These are phyloP conservation scores for Vitis vinifera DNA, from an alignment of 164 flowering plant genomes.

Conservation along the genomic window DNA sequence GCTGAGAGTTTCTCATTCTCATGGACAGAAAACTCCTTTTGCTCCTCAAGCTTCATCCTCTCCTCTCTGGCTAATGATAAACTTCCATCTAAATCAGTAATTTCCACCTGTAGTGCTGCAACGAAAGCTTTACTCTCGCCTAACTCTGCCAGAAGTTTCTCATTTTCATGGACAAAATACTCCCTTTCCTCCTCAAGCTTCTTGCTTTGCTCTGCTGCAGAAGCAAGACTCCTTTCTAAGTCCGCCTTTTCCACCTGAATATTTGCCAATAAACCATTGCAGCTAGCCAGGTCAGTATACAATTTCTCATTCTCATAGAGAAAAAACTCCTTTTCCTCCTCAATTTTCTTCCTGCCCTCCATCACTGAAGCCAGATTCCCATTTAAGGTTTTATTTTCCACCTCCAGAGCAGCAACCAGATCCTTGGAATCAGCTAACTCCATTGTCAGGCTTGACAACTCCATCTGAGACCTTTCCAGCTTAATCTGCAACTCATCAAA, in stretches of 20 bases:
- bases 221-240: slow-evolving; percentile 32
- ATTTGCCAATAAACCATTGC: slow-evolving; percentile 28
- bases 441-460: slow-evolving; percentile 32
- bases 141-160: slow-evolving; percentile 30
- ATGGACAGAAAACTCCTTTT: slow-evolving; percentile 19
- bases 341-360: slow-evolving; percentile 16
- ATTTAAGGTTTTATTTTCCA: slow-evolving; percentile 21
- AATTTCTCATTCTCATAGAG: slow-evolving; percentile 22
- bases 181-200: slow-evolving; percentile 51
- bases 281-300: slow-evolving; percentile 24
- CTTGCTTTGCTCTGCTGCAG: slow-evolving; percentile 37
- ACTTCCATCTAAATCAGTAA: slow-evolving; percentile 16
- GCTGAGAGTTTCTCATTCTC: slow-evolving; percentile 28
- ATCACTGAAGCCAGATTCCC: slow-evolving; percentile 10
- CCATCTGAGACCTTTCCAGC: slow-evolving; percentile 48
- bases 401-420: slow-evolving; percentile 20
- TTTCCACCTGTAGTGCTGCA: slow-evolving; percentile 27
- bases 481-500: slow-evolving; percentile 44
- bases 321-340: slow-evolving; percentile 20
- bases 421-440: slow-evolving; percentile 46
- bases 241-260: slow-evolving; percentile 47
- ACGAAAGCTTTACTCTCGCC: slow-evolving; percentile 24
- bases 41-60: slow-evolving; percentile 29
- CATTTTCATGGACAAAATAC: slow-evolving; percentile 31
- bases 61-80: slow-evolving; percentile 21